Evolutionary conservation across 345 rosid genomes (phyloP).

Genomic region (Citrus unshiu): DNA sequence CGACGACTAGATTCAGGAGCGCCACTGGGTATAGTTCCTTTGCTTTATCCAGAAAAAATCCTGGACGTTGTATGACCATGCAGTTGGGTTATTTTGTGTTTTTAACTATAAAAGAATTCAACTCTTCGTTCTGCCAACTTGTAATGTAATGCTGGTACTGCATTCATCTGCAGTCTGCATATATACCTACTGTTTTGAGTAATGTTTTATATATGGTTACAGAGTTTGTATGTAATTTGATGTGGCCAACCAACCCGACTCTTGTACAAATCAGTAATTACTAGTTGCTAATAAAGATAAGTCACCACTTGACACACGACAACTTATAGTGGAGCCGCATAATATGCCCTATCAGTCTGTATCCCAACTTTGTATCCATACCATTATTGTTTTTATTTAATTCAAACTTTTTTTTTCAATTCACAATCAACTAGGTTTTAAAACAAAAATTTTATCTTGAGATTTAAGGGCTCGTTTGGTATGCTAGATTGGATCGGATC

Average conservation of each 20-base stretch:
- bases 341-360: no score
- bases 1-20: neutral
- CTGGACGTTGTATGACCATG: constrained; percentile 9
- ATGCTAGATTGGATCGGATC: accelerated
- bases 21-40: neutral
- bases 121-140: neutral
- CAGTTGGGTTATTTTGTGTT: neutral
- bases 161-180: neutral
- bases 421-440: no score
- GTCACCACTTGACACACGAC: no score
- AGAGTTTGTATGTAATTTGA: neutral
- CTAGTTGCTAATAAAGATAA: no score
- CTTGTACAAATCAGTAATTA: neutral
- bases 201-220: neutral
- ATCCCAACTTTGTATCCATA: no score
- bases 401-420: no score
- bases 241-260: neutral
- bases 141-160: constrained; percentile 1
- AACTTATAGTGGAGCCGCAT: no score
- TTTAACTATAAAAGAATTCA: constrained; percentile 1
- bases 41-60: neutral
- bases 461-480: no score
- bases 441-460: no score
- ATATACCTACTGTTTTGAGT: neutral
- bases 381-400: no score